Evolutionary conservation across 2,329 filamentous ascomycete genomes (phyloP).

Genomic region (Aspergillus luchuensis): DNA sequence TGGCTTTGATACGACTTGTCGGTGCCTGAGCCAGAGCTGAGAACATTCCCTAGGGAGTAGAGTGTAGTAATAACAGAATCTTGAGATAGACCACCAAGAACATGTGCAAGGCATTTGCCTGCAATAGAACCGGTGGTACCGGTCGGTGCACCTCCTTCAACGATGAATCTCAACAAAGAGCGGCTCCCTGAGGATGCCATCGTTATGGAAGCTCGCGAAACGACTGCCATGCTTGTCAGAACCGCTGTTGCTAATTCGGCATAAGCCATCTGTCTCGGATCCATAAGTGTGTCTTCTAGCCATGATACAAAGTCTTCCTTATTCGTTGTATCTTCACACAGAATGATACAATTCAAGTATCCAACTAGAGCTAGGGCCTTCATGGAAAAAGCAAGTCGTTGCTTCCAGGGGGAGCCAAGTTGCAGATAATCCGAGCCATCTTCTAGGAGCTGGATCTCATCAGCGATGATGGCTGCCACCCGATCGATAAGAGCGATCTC

Average conservation of each 20-base stretch:
- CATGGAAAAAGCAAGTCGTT: constrained; percentile 79
- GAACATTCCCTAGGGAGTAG: constrained; percentile 92
- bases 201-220: constrained; percentile 72
- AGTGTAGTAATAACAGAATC: constrained; percentile 93
- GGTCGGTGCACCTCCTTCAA: constrained; percentile 71
- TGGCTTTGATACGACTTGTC: constrained; percentile 48
- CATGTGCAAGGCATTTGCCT: constrained; percentile 79
- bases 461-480: constrained; percentile 71
- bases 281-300: constrained; percentile 79
- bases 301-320: constrained; percentile 76
- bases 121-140: constrained; percentile 72
- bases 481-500: constrained; percentile 52
- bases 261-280: constrained; percentile 80
- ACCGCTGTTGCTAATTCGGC: constrained; percentile 74
- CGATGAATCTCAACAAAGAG: constrained; percentile 80
- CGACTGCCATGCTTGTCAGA: constrained; percentile 77
- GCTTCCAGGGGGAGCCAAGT: constrained; percentile 82
- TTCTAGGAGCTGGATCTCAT: constrained; percentile 84
- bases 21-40: constrained; percentile 68
- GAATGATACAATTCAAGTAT: constrained; percentile 80
- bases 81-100: constrained; percentile 80
- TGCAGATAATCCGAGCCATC: constrained; percentile 87
- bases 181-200: constrained; percentile 76
- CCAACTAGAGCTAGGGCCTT: constrained; percentile 80
- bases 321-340: constrained; percentile 81